These are phyloP conservation scores for Brasenia schreberi DNA, from an alignment of 164 flowering plant species.

Conservation along the genomic window DNA sequence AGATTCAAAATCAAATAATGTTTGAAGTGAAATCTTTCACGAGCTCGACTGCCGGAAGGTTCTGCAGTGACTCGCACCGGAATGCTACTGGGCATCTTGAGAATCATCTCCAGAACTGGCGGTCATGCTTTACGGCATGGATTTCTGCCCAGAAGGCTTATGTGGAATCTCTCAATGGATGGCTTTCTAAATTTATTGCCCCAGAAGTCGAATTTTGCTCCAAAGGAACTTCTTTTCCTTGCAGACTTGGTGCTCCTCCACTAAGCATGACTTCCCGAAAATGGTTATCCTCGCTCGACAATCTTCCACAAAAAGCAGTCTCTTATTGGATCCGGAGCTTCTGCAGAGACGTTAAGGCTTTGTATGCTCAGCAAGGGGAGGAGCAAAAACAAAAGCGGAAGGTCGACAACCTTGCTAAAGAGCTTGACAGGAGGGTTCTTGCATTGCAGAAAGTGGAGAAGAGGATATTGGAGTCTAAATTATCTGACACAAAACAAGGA, in stretches of 20 bases:
- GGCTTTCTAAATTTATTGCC: slow-evolving; percentile 67
- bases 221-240: slow-evolving; percentile 22
- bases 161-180: slow-evolving; percentile 57
- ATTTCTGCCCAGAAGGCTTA: slow-evolving; percentile 53
- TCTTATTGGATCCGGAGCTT: slow-evolving; percentile 53
- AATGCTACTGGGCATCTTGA: slow-evolving; percentile 78
- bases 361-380: slow-evolving; percentile 73
- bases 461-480: slow-evolving; percentile 35
- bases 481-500: slow-evolving; percentile 26
- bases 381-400: slow-evolving; percentile 77
- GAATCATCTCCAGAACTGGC: slow-evolving; percentile 82
- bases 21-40: slow-evolving; percentile 56
- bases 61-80: slow-evolving; percentile 60
- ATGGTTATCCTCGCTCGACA: slow-evolving; percentile 51
- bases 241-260: slow-evolving; percentile 42
- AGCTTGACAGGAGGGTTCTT: slow-evolving; percentile 43
- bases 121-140: slow-evolving; percentile 45
- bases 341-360: slow-evolving; percentile 53
- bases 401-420: slow-evolving; percentile 65
- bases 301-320: slow-evolving; percentile 59
- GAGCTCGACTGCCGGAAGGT: slow-evolving; percentile 58
- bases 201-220: slow-evolving; percentile 68
- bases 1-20: slow-evolving; percentile 71
- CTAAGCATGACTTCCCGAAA: slow-evolving; percentile 49
- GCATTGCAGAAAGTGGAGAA: slow-evolving; percentile 46